Percentiles rank a stretch among this genome's conserved stretches.
Evolutionary conservation across 1,284 basidiomycete species (phyloP).

Genomic region (Ganoderma sinense): DNA sequence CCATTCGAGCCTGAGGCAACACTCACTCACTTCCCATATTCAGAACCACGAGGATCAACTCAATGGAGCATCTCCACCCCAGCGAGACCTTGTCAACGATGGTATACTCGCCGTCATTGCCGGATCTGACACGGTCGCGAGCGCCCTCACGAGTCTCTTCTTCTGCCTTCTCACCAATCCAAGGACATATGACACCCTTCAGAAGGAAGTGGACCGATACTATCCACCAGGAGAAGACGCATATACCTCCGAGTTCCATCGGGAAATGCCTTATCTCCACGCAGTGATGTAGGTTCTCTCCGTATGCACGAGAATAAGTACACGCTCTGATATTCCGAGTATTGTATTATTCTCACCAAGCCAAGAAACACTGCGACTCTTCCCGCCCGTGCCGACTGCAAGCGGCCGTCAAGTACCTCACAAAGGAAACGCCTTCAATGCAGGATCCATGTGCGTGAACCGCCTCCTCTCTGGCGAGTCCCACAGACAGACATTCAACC

Average conservation of each 20-base stretch:
- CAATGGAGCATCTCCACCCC: slow-evolving; percentile 20
- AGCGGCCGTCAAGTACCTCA: slow-evolving; percentile 51
- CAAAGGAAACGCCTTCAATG: slow-evolving; percentile 29
- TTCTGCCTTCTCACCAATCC: slow-evolving; percentile 34
- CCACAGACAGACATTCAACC: too few species aligned
- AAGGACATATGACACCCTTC: slow-evolving; percentile 31
- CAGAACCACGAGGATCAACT: slow-evolving; percentile 33
- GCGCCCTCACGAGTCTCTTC: slow-evolving; percentile 30
- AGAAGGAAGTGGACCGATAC: slow-evolving; percentile 38
- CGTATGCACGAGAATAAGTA: too few species aligned
- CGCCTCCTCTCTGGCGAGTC: too few species aligned
- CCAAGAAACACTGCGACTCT: slow-evolving; percentile 64
- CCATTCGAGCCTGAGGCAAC: background rate
- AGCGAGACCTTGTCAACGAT: slow-evolving; percentile 26
- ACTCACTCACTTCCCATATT: background rate
- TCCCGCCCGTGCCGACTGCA: slow-evolving; percentile 59
- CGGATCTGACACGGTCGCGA: slow-evolving; percentile 43
- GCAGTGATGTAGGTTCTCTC: slow-evolving; percentile 40
- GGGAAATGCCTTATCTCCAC: slow-evolving; percentile 40
- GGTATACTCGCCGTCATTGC: slow-evolving; percentile 32
- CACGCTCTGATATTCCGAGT: too few species aligned
- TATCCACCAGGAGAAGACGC: slow-evolving; percentile 38
- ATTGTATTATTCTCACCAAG: slow-evolving; percentile 42
- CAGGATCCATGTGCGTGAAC: slow-evolving; percentile 38
- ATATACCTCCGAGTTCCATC: slow-evolving; percentile 31